Evolutionary conservation across 495 filamentous ascomycete species (phyloP), one percentile per base, ranked within the genome.

Genomic region (Cudoniella acicularis): DNA sequence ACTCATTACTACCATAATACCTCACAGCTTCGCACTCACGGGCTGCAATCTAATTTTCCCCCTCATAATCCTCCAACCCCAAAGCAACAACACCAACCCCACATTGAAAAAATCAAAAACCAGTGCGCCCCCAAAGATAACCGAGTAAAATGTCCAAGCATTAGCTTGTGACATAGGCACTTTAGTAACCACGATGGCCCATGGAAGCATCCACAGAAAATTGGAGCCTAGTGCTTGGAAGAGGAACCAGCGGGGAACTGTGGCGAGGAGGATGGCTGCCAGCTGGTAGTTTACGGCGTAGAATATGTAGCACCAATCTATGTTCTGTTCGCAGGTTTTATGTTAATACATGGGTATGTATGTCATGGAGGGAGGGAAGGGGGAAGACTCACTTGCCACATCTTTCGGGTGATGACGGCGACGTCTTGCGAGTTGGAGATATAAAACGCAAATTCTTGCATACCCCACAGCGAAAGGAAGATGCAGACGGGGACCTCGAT

Each of bases 291-390:
- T 79, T 22, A 82, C 49, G 0, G 83, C 87, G 63, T 89, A 91
- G 69, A 90, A 86, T 52, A 91, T 83, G 68, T 91, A 91, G 68
- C 86, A 88, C 87, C 86, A 87, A 64, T 87, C 84, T 42, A 85
- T 83, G 1, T 74, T 85, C 64, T 77, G 53, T 22, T 25, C 21
- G 3, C 4, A 13, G 43, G n/a, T n/a, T n/a, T n/a, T 18, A 16
- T 43, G 42, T 54, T n/a, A 21, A 4, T 25, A 47, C 26, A 36
- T 24, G 26, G 18, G n/a, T n/a, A n/a, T n/a, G n/a, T n/a, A n/a
- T n/a, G n/a, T n/a, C n/a, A n/a, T n/a, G n/a, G n/a, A n/a, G n/a
- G n/a, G n/a, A n/a, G n/a, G n/a, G n/a, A n/a, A n/a, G n/a, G n/a
- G n/a, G n/a, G n/a, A 40, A 25, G 26, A 54, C n/a, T 50, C 50